Conservation (phyloP, 2,329 filamentous ascomycete species). For the Diaporthe ampelina region DNA sequence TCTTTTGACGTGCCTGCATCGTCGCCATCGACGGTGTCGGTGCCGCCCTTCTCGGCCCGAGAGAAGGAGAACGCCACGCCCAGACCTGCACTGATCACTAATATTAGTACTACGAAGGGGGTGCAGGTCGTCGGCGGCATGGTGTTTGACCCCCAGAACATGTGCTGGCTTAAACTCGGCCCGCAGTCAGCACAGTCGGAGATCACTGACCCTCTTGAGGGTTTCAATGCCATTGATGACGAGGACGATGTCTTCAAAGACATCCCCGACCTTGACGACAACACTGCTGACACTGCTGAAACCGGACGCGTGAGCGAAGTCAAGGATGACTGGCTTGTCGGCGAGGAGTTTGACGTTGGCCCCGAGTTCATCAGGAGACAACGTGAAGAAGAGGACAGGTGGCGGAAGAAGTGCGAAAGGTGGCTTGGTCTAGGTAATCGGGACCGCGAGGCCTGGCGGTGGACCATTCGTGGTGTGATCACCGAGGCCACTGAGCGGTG, state of each 20-base stretch:
- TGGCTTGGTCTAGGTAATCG: constrained; percentile 78
- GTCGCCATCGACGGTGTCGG: constrained; percentile 63
- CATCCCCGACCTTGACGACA: constrained; percentile 91
- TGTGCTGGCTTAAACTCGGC: constrained; percentile 94
- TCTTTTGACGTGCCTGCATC: constrained; percentile 79
- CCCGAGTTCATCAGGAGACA: constrained; percentile 93
- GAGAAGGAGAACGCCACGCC: constrained; percentile 73
- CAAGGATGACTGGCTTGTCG: constrained; percentile 86
- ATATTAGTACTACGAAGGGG: constrained; percentile 86
- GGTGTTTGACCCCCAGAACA: constrained; percentile 96
- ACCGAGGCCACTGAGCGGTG: constrained; percentile 40
- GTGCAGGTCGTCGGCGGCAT: constrained; percentile 97
- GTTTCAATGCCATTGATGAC: constrained; percentile 80
- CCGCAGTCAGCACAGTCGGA: constrained; percentile 61
- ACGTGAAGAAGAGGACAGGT: constrained; percentile 90
- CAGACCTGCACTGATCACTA: constrained; percentile 87
- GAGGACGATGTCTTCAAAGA: constrained; percentile 96
- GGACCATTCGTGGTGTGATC: constrained; percentile 78
- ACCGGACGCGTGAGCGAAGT: constrained; percentile 69
- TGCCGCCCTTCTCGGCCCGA: constrained; percentile 58
- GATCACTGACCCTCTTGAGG: constrained; percentile 70
- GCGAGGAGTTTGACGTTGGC: constrained; percentile 97
- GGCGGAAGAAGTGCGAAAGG: constrained; percentile 87
- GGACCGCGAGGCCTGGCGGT: constrained; percentile 78
- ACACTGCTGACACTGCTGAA: constrained; percentile 63